Evolutionary conservation across 257 asterid species (phyloP).

Genomic region (Jaltomata sinuosa): DNA sequence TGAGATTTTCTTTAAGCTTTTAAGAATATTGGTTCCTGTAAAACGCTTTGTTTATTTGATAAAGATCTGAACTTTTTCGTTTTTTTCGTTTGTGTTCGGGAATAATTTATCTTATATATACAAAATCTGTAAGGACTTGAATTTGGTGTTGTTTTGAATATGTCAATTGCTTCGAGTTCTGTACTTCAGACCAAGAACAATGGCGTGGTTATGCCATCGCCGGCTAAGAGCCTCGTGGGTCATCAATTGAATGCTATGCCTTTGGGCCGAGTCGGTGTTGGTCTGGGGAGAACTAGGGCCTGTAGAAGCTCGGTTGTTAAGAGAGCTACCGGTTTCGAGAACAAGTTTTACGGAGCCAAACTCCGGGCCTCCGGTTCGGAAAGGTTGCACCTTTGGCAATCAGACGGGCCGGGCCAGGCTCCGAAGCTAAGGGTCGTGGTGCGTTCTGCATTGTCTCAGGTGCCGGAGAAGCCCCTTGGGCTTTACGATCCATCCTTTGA

Average conservation of each 20-base stretch:
- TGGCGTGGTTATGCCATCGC: constrained; percentile 19
- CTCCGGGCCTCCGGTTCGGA: constrained; percentile 39
- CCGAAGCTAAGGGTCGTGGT: constrained; percentile 53
- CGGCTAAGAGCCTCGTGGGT: constrained; percentile 36
- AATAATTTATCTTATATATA: not conserved
- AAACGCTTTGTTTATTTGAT: not conserved
- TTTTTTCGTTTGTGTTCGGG: not conserved
- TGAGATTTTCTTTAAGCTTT: not conserved
- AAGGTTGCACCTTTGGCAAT: constrained; percentile 47
- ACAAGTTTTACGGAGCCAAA: constrained; percentile 36
- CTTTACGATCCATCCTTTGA: constrained; percentile 86
- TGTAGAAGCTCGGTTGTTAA: constrained; percentile 12
- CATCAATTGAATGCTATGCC: constrained; percentile 76
- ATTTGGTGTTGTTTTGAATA: constrained; percentile 6
- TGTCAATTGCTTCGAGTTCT: constrained; percentile 58
- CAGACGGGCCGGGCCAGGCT: constrained; percentile 42
- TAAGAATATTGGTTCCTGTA: not conserved
- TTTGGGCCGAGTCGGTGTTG: constrained; percentile 33
- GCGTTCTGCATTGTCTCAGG: constrained; percentile 64
- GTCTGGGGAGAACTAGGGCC: constrained; percentile 4
- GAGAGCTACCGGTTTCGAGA: constrained; percentile 23
- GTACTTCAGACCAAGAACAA: constrained; percentile 16
- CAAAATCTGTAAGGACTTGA: not conserved
- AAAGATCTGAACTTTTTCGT: not conserved
- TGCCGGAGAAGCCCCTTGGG: constrained; percentile 94